Conservation (phyloP, 129 eudicot genomes). For the Dittrichia graveolens region DNA sequence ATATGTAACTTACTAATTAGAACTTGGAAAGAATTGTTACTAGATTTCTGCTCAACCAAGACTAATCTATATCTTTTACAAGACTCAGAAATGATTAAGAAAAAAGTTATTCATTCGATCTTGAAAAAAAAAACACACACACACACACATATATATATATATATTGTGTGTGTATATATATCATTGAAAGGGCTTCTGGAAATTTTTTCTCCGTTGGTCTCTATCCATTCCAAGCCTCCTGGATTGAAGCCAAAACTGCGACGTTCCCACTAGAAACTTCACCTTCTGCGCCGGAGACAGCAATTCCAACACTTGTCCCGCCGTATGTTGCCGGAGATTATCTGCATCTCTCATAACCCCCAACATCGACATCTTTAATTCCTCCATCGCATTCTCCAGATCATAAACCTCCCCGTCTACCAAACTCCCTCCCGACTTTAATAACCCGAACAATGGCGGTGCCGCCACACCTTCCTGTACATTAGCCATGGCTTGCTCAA, state of each 20-base stretch:
- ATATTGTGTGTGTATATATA: too few relatives aligned
- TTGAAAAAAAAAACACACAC: too few relatives aligned
- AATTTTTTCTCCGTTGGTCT: slow-evolving; percentile 1
- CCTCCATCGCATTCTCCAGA: slow-evolving; percentile 32
- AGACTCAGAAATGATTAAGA: too few relatives aligned
- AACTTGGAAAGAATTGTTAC: too few relatives aligned
- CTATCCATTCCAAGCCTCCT: slow-evolving; percentile 46
- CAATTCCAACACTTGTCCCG: slow-evolving; percentile 40
- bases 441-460: slow-evolving; percentile 30
- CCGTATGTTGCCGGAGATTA: slow-evolving; percentile 40
- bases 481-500: slow-evolving; percentile 40
- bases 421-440: slow-evolving; percentile 33
- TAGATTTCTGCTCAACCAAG: too few relatives aligned
- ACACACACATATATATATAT: too few relatives aligned
- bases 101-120: too few relatives aligned
- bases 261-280: slow-evolving; percentile 38
- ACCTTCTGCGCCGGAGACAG: slow-evolving; percentile 42
- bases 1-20: too few relatives aligned
- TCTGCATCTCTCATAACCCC: slow-evolving; percentile 44
- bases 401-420: slow-evolving; percentile 47
- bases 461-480: slow-evolving; percentile 62
- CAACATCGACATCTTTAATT: slow-evolving; percentile 43
- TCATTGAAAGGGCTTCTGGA: too few relatives aligned
- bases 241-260: slow-evolving; percentile 39
- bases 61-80: too few relatives aligned